Conservation (phyloP, 169 alveolate genomes). For the Neospora caninum region DNA sequence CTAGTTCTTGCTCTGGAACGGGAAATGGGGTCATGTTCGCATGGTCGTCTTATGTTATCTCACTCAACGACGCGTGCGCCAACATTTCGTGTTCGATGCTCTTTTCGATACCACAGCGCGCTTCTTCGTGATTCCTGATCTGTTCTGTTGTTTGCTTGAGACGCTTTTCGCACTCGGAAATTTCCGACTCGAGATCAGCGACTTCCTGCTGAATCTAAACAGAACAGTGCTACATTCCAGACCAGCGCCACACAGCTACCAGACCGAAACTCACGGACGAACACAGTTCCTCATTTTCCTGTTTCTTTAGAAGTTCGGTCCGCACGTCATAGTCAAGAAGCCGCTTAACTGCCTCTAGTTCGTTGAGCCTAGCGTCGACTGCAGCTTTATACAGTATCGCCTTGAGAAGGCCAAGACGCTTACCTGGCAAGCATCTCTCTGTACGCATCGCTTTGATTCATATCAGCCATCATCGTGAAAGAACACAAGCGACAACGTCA, state of each 20-base stretch:
- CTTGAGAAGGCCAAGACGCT: not conserved
- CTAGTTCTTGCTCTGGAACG: conserved; percentile 16
- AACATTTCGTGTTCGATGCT: conserved; percentile 36
- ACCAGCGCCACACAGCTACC: not conserved
- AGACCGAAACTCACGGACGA: not conserved
- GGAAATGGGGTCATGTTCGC: not conserved
- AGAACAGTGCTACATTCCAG: not conserved
- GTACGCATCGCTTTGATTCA: not conserved
- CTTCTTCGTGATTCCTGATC: not conserved
- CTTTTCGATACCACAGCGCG: not conserved
- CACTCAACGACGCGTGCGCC: conserved; percentile 28
- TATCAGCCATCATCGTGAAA: not conserved
- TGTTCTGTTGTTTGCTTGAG: not conserved
- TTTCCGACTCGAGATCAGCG: not conserved
- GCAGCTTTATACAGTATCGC: not conserved
- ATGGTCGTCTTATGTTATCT: not conserved
- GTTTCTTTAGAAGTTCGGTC: not conserved
- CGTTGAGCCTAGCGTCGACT: not conserved
- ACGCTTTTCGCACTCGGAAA: not conserved
- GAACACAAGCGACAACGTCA: not conserved
- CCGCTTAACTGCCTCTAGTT: conserved; percentile 23
- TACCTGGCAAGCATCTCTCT: not conserved
- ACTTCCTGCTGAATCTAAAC: conserved; percentile 6
- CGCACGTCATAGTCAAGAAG: conserved; percentile 27
- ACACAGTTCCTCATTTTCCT: not conserved